Conservation (phyloP, 192 early-diverging fungal species). For the Chytriomyces hyalinus region DNA sequence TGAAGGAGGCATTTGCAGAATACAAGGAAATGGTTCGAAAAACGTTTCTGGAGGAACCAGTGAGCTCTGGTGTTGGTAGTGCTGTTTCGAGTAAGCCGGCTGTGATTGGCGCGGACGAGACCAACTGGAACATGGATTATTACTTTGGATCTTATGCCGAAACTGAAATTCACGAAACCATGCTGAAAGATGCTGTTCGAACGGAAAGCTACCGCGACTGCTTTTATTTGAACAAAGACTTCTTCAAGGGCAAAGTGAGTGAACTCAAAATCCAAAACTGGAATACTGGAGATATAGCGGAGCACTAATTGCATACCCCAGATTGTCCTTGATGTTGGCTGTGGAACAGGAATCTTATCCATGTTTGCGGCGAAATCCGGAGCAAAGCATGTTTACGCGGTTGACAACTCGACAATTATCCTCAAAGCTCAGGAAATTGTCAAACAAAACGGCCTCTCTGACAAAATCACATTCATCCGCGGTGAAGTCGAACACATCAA, state of each 20-base stretch:
- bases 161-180: constrained; percentile 76
- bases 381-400: constrained; percentile 73
- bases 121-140: constrained; percentile 57
- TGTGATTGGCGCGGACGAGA: constrained; percentile 32
- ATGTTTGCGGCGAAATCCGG: constrained; percentile 92
- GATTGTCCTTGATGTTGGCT: constrained; percentile 85
- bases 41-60: constrained; percentile 48
- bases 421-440: constrained; percentile 79
- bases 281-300: no score
- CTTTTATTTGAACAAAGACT: constrained; percentile 81
- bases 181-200: constrained; percentile 83
- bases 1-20: constrained; percentile 42
- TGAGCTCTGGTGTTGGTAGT: not conserved
- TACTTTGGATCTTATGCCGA: constrained; percentile 68
- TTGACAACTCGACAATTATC: constrained; percentile 88
- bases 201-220: constrained; percentile 83
- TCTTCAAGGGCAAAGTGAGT: constrained; percentile 78
- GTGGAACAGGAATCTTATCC: constrained; percentile 89
- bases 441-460: constrained; percentile 69
- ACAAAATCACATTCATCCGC: constrained; percentile 67
- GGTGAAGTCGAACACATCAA: constrained; percentile 82
- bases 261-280: no score
- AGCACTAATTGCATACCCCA: not conserved
- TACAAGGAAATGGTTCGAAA: constrained; percentile 54
- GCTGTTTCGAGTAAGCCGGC: constrained; percentile 18